Evolutionary conservation across 176 grass and related monocot genomes (phyloP).

Genomic region (Neostapfia colusana): DNA sequence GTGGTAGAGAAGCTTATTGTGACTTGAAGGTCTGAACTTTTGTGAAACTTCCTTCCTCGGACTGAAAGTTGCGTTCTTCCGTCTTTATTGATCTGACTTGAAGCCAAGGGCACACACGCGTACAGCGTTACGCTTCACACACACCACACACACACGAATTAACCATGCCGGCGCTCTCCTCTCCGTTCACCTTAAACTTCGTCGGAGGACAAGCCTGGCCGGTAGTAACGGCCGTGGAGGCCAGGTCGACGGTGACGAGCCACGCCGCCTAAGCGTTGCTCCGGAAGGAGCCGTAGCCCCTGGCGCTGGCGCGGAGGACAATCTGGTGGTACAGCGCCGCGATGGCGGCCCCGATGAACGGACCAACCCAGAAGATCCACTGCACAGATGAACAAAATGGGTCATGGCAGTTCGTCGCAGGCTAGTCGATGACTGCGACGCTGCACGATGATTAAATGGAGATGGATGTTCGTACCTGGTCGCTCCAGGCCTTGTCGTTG

Average conservation of each 20-base stretch:
- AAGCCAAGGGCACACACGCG: neutral
- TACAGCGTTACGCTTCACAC: neutral
- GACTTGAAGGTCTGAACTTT: no score
- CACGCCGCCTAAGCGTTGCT: slow-evolving; percentile 46
- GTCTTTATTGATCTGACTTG: slow-evolving; percentile 25
- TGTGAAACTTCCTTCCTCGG: no score
- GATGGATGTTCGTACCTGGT: slow-evolving; percentile 19
- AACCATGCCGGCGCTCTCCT: neutral
- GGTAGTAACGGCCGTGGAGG: neutral
- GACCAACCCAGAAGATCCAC: slow-evolving; percentile 87
- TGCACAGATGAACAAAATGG: slow-evolving; percentile 14
- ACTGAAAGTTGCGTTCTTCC: neutral
- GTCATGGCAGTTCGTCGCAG: neutral
- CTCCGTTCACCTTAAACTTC: slow-evolving; percentile 40
- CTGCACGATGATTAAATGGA: neutral
- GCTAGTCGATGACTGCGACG: neutral
- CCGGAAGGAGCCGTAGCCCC: slow-evolving; percentile 55
- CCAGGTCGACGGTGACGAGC: neutral
- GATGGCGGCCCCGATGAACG: slow-evolving; percentile 58
- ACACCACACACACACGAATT: neutral
- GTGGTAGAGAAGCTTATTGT: no score
- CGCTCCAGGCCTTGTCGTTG: slow-evolving; percentile 42
- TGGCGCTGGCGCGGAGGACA: slow-evolving; percentile 59
- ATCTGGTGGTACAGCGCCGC: slow-evolving; percentile 75
- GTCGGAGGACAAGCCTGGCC: neutral